phyloP scores from a whole-genome alignment of 139 green algal genomes.

The Chlorella sp. region DNA sequence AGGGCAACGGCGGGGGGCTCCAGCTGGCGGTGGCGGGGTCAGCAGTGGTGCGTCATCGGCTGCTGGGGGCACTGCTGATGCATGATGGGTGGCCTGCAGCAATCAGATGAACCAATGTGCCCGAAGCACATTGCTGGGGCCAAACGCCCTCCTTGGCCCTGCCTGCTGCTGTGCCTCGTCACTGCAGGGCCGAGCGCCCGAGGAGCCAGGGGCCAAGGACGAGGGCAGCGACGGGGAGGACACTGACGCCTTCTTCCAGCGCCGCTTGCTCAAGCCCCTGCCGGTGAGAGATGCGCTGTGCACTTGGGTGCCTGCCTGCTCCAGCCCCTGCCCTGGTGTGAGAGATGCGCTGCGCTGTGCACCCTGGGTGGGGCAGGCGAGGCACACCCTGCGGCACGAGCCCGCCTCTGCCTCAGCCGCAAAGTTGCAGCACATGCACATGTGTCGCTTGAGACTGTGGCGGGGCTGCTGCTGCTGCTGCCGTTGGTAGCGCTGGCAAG shows the following conservation, averaged over 20 bases:
- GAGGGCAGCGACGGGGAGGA: constrained; percentile 4
- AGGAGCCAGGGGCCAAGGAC: background rate
- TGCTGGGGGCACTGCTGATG: background rate
- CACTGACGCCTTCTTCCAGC: constrained; percentile 31
- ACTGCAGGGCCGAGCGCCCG: background rate
- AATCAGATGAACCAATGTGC: background rate
- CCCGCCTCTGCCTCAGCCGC: too few relatives aligned
- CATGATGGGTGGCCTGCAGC: background rate
- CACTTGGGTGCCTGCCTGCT: too few relatives aligned
- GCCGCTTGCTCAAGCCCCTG: constrained; percentile 47
- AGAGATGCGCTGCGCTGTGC: too few relatives aligned
- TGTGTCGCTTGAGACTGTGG: too few relatives aligned
- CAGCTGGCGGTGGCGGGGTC: too few relatives aligned
- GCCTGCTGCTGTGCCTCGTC: background rate
- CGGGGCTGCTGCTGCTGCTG: too few relatives aligned
- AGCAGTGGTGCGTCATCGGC: background rate
- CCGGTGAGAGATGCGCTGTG: constrained; percentile 17
- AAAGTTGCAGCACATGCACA: too few relatives aligned
- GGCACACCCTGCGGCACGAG: too few relatives aligned
- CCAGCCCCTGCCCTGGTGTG: too few relatives aligned
- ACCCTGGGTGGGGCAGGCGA: too few relatives aligned
- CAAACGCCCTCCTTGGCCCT: background rate
- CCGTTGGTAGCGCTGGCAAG: too few relatives aligned
- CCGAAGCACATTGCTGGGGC: background rate
- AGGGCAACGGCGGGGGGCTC: too few relatives aligned